phyloP scores from a whole-genome alignment of 306 rosid genomes.

The Canavalia ensiformis region DNA sequence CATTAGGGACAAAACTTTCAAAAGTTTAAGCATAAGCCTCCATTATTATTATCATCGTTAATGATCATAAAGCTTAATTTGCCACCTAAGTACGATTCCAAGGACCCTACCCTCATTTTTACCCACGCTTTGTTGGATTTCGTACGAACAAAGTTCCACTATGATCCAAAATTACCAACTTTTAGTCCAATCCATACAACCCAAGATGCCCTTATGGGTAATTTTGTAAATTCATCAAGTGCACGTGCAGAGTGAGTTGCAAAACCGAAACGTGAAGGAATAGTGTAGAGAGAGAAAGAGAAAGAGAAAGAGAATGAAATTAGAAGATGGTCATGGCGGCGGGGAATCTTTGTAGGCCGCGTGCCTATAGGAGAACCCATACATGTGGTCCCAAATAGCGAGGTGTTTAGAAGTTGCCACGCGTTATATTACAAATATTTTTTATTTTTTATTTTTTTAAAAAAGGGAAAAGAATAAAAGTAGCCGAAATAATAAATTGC shows the following conservation, averaged over 20 bases:
- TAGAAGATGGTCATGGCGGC: slow-evolving; percentile 78
- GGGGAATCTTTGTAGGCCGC: slow-evolving; percentile 87
- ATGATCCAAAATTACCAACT: slow-evolving; percentile 39
- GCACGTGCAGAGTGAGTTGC: slow-evolving; percentile 60
- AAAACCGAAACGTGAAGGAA: slow-evolving; percentile 70
- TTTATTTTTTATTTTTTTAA: background rate
- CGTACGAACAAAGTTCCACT: slow-evolving; percentile 64
- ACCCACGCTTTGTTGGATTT: slow-evolving; percentile 56
- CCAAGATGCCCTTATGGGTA: slow-evolving; percentile 13
- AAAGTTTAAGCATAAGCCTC: slow-evolving; percentile 46
- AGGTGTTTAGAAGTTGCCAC: slow-evolving; percentile 62
- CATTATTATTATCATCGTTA: slow-evolving; percentile 39
- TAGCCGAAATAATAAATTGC: background rate
- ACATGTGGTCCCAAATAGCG: slow-evolving; percentile 57
- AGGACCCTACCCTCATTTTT: slow-evolving; percentile 46
- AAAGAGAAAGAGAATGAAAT: no score
- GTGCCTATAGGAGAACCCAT: slow-evolving; percentile 63
- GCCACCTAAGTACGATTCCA: slow-evolving; percentile 68
- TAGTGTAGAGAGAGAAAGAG: slow-evolving; percentile 45
- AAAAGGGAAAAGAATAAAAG: background rate
- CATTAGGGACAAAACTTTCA: slow-evolving; percentile 53
- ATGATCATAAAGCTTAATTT: slow-evolving; percentile 53
- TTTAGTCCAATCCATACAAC: slow-evolving; percentile 35
- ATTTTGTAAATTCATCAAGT: background rate
- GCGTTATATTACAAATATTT: slow-evolving; percentile 16